phyloP scores from a whole-genome alignment of 768 basidiomycete genomes.

The Lentinula sp. region DNA sequence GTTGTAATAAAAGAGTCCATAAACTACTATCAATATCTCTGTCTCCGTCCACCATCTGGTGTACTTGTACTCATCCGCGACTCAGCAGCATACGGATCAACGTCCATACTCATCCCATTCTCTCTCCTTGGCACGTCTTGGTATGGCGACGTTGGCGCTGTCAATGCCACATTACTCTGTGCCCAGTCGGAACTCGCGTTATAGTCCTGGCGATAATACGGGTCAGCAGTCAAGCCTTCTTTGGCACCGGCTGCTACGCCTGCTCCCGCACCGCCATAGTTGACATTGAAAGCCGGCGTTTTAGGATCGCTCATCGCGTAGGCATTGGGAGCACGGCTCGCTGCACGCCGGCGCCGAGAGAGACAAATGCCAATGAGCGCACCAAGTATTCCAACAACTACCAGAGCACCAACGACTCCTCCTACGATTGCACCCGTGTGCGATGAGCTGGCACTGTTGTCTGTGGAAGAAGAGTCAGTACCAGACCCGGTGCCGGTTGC shows the following conservation, averaged over 20 bases:
- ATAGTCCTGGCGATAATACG: conserved; percentile 57
- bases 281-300: conserved; percentile 4
- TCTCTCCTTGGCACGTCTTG: conserved; percentile 9
- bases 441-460: conserved; percentile 13
- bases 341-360: conserved; percentile 44
- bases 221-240: conserved; percentile 61
- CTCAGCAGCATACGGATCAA: conserved; percentile 25
- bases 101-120: conserved; percentile 26
- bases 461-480: background rate
- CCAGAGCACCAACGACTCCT: conserved; percentile 43
- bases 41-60: conserved; percentile 4
- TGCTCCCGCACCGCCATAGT: conserved; percentile 6
- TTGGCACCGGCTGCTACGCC: conserved; percentile 21
- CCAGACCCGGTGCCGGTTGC: conserved; percentile 18
- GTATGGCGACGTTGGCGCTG: conserved; percentile 25
- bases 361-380: conserved; percentile 43
- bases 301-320: conserved; percentile 31
- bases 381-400: conserved; percentile 43
- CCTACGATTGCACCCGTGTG: conserved; percentile 42
- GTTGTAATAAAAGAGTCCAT: background rate
- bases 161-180: conserved; percentile 31
- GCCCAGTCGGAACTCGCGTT: conserved; percentile 55
- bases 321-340: conserved; percentile 19
- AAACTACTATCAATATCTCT: background rate
- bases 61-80: conserved; percentile 18